A percentile compares a stretch with the other conserved stretches of the same genome.
phyloP scores from a whole-genome alignment of 768 basidiomycete genomes.

The Hericium alpestre region DNA sequence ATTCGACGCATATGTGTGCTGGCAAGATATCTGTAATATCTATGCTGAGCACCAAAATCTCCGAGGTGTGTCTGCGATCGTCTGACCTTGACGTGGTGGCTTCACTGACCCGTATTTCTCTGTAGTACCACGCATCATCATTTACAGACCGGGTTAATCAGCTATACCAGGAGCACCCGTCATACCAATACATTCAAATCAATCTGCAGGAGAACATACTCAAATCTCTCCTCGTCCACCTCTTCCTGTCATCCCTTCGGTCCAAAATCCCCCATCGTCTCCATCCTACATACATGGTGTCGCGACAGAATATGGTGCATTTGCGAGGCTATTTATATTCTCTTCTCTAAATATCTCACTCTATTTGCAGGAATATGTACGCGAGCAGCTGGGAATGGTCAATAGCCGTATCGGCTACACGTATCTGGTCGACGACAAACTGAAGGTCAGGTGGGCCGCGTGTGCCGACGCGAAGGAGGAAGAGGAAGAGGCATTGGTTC shows the following conservation, averaged over 20 bases:
- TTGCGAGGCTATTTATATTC: not conserved
- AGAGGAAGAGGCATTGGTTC: slow-evolving; percentile 60
- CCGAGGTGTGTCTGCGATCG: slow-evolving; percentile 48
- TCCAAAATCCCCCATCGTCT: slow-evolving; percentile 49
- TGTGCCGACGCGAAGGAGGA: slow-evolving; percentile 74
- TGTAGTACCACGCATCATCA: slow-evolving; percentile 69
- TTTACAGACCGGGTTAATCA: slow-evolving; percentile 51
- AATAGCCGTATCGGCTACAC: slow-evolving; percentile 91
- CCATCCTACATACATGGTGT: slow-evolving; percentile 68
- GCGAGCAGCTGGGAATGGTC: slow-evolving; percentile 76
- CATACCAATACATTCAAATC: slow-evolving; percentile 71
- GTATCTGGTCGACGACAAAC: slow-evolving; percentile 77
- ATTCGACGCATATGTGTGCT: slow-evolving; percentile 69
- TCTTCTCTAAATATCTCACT: not conserved
- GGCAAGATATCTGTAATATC: slow-evolving; percentile 72
- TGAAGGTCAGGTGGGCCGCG: slow-evolving; percentile 86
- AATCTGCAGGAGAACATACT: slow-evolving; percentile 92
- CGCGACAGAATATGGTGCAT: slow-evolving; percentile 69
- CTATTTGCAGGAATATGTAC: slow-evolving; percentile 38
- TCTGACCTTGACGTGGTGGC: too few species aligned
- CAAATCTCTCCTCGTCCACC: slow-evolving; percentile 79
- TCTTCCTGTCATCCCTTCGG: slow-evolving; percentile 73
- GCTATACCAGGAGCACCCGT: slow-evolving; percentile 41
- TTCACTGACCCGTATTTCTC: not conserved
- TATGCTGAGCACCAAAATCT: slow-evolving; percentile 78